Base-by-base conservation (phyloP, 495 filamentous ascomycete species). In the Terfezia claveryi region DNA sequence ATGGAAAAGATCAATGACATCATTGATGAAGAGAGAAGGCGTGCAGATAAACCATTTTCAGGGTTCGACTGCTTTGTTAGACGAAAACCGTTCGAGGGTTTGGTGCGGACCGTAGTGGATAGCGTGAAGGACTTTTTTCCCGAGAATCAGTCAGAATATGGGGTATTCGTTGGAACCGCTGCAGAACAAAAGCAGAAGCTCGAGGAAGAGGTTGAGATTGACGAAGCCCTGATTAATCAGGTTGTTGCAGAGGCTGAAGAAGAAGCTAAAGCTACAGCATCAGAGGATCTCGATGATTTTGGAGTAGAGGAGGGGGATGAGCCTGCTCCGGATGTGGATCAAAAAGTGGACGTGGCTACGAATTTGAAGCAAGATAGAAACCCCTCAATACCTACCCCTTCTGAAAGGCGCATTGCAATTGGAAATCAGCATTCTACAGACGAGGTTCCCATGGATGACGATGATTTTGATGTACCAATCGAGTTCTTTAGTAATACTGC, bases 121-220 rank as follows among this genome's bases (percentile, higher is more conserved):
- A 88, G 89, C 41, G 80, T 94, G 3, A 81, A 83, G 60, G 91
- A 95, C 66, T 72, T 95, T 23, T 94, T 78, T 61, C 77, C 82
- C 0, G 73, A 78, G n/a, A 81, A 78, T 51, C 61, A 87, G 27
- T 50, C 44, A 6, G 51, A 54, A 32, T 23, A 51, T 49, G 53
- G 44, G 9, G 23, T 52, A 23, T 55, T 57, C 8, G 56, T 58
- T 49, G 23, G 23, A 36, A 1, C 17, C 23, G 52, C 10, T 7
- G 16, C 52, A 38, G 20, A 54, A 20, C 14, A 54, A 17, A 36
- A 54, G 14, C 17, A 23, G 14, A 11, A 36, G 38, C 36, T 16
- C 12, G 55, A 54, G 12, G 56, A 56, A 1, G 56, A 59, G 23
- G 70, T 77, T 61, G 75, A 78, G 55, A 61, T 62, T 54, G 77